Percentiles rank a stretch among this genome's conserved stretches.
These are phyloP conservation scores for Flaveria brownii DNA, from an alignment of 129 eudicot species.

Conservation along the genomic window DNA sequence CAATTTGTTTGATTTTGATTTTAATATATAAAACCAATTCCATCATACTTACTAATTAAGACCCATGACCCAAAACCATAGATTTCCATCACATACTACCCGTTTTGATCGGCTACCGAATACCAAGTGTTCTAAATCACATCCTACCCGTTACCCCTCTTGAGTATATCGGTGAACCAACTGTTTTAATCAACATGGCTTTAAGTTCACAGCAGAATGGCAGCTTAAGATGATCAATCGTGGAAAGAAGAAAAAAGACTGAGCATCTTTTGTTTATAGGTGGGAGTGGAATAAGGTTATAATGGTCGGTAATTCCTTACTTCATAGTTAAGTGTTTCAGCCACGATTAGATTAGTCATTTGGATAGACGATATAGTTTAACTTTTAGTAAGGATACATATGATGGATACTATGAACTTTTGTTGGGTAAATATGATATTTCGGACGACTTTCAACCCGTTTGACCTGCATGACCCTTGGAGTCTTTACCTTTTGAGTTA, in stretches of 20 bases:
- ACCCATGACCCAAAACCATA: neutral
- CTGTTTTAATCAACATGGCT: neutral
- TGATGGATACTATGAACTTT: neutral
- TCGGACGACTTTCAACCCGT: neutral
- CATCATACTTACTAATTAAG: neutral
- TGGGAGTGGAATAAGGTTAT: neutral
- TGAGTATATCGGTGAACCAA: neutral
- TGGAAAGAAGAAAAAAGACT: neutral
- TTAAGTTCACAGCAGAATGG: neutral
- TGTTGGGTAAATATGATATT: neutral
- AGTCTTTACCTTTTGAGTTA: neutral
- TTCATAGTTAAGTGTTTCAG: neutral
- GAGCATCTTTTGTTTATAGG: neutral
- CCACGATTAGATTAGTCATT: neutral
- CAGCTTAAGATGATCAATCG: neutral
- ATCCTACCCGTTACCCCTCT: neutral
- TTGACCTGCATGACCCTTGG: neutral
- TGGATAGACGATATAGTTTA: neutral
- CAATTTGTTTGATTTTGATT: neutral
- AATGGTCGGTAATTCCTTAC: neutral
- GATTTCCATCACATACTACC: neutral
- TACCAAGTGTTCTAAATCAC: neutral
- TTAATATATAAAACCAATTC: neutral
- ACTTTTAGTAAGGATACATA: neutral
- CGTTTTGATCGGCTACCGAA: neutral